Percentiles rank a stretch among this genome's conserved stretches.
Conservation (phyloP, 73 alveolate species). For the Tetrahymena thermophila region DNA sequence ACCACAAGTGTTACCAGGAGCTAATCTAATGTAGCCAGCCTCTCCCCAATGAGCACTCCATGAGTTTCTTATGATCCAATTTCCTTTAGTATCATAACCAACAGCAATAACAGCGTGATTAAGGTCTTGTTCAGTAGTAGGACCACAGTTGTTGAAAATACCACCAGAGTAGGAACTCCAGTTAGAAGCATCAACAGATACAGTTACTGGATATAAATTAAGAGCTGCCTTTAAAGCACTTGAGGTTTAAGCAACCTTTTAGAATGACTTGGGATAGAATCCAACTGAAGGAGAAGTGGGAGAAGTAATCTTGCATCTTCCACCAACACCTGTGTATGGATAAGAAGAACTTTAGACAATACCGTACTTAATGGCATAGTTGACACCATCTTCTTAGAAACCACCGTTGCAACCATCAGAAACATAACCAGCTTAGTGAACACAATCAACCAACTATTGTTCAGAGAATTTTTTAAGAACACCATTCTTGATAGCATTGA, state of each 20-base stretch:
- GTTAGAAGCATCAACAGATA: constrained; percentile 56
- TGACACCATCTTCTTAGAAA: constrained; percentile 34
- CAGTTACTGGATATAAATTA: constrained; percentile 28
- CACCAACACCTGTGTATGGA: constrained; percentile 43
- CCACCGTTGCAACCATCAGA: constrained; percentile 56
- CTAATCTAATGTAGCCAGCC: constrained; percentile 41
- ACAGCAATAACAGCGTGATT: constrained; percentile 53
- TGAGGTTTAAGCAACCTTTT: neutral
- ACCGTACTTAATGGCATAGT: constrained; percentile 25
- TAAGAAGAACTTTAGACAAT: constrained; percentile 26
- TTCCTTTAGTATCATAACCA: constrained; percentile 41
- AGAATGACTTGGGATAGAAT: neutral
- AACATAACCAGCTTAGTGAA: neutral
- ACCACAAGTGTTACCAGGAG: constrained; percentile 41
- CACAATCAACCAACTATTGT: constrained; percentile 53
- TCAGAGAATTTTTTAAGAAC: constrained; percentile 16
- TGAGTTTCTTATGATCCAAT: constrained; percentile 55
- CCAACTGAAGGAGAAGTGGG: neutral
- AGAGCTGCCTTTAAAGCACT: constrained; percentile 10
- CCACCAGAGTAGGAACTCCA: constrained; percentile 39
- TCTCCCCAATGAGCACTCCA: constrained; percentile 66
- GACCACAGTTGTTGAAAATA: constrained; percentile 20
- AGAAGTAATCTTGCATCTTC: constrained; percentile 8
- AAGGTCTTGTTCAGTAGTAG: constrained; percentile 3
- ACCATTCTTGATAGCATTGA: neutral